phyloP scores from a whole-genome alignment of 352 stramenopile genomes.

The Halophytophthora batemanensis region DNA sequence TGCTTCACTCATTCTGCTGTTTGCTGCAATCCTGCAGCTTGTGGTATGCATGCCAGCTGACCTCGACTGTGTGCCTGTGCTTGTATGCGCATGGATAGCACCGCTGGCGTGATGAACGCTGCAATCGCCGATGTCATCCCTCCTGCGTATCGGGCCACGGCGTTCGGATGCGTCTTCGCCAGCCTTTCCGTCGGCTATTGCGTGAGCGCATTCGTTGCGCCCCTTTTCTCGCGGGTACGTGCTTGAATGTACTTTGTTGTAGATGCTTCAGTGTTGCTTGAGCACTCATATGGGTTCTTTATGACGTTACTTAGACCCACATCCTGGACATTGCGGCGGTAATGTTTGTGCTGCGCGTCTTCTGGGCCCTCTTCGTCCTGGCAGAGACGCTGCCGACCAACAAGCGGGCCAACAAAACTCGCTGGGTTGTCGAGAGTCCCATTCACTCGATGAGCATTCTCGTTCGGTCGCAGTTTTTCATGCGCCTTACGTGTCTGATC shows the following conservation, averaged over 20 bases:
- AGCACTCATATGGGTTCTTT: neutral
- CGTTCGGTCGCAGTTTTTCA: slow-evolving; percentile 57
- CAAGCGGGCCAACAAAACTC: slow-evolving; percentile 29
- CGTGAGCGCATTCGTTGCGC: slow-evolving; percentile 42
- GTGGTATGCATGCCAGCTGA: neutral
- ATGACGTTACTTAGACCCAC: slow-evolving; percentile 28
- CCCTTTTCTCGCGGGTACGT: slow-evolving; percentile 50
- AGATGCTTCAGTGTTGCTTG: neutral
- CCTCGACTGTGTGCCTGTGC: neutral
- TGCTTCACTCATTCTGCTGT: neutral
- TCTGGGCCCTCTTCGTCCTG: slow-evolving; percentile 56
- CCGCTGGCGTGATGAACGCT: slow-evolving; percentile 51
- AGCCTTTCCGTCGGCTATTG: slow-evolving; percentile 56
- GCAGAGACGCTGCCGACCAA: slow-evolving; percentile 50
- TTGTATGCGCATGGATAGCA: slow-evolving; percentile 19
- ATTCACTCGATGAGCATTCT: slow-evolving; percentile 66
- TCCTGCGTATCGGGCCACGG: slow-evolving; percentile 42
- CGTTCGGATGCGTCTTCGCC: slow-evolving; percentile 61
- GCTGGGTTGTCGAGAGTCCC: slow-evolving; percentile 47
- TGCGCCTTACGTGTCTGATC: slow-evolving; percentile 61
- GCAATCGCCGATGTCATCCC: slow-evolving; percentile 60
- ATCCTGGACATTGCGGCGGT: slow-evolving; percentile 42
- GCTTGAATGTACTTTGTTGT: neutral
- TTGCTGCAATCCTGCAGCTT: neutral
- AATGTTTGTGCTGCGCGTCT: slow-evolving; percentile 47